Evolutionary conservation across 495 filamentous ascomycete genomes (phyloP).

Genomic region (Podospora pseudocomata): DNA sequence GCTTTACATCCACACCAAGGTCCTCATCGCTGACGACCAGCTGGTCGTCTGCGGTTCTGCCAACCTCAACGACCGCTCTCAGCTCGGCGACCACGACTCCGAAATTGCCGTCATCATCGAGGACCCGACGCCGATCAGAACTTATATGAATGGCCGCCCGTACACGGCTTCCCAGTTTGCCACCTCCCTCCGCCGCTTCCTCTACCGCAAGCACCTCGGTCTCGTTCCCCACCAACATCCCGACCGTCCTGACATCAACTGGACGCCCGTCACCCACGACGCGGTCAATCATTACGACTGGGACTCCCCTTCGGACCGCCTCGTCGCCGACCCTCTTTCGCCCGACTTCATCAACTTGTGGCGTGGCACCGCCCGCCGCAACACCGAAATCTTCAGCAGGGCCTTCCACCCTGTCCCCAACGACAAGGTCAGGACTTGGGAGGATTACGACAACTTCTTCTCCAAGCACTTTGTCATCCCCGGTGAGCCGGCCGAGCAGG

Average conservation of each 20-base stretch:
- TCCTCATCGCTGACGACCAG: slow-evolving; percentile 88
- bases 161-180: slow-evolving; percentile 79
- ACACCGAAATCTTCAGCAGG: slow-evolving; percentile 80
- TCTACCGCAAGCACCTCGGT: slow-evolving; percentile 90
- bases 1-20: slow-evolving; percentile 91
- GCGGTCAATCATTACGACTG: slow-evolving; percentile 76
- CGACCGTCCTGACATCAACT: slow-evolving; percentile 64
- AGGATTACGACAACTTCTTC: slow-evolving; percentile 80
- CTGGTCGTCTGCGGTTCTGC: slow-evolving; percentile 88
- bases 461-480: slow-evolving; percentile 63
- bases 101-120: slow-evolving; percentile 39
- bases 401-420: slow-evolving; percentile 88
- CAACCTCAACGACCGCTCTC: slow-evolving; percentile 92
- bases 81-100: slow-evolving; percentile 80
- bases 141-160: slow-evolving; percentile 65
- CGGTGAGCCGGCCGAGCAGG: slow-evolving; percentile 30
- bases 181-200: slow-evolving; percentile 71
- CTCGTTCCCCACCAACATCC: slow-evolving; percentile 68
- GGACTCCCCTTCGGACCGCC: slow-evolving; percentile 64
- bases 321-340: slow-evolving; percentile 72
- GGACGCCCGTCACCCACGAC: slow-evolving; percentile 62
- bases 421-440: slow-evolving; percentile 77
- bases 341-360: slow-evolving; percentile 65
- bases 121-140: slow-evolving; percentile 66
- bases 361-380: slow-evolving; percentile 67